Percentiles rank a stretch among this genome's conserved stretches.
Conservation (phyloP, 2,329 filamentous ascomycete species). For the Colletotrichum siamense region DNA sequence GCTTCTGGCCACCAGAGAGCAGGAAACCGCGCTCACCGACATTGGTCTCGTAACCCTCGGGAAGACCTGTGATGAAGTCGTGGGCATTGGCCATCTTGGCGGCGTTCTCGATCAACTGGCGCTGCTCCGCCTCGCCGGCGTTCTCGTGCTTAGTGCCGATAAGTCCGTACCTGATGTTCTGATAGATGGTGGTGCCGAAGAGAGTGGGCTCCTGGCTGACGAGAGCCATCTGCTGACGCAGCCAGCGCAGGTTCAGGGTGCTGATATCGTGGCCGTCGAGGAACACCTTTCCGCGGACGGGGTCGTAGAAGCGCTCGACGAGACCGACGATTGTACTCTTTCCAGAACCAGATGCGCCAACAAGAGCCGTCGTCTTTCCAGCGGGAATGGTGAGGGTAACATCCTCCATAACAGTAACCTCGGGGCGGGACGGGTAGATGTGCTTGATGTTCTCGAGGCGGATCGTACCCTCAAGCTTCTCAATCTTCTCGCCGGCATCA, state of each 20-base stretch:
- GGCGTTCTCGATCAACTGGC: constrained; percentile 76
- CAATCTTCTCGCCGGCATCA: constrained; percentile 74
- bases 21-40: constrained; percentile 96
- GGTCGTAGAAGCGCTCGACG: constrained; percentile 93
- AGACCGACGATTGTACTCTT: constrained; percentile 95
- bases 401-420: constrained; percentile 86
- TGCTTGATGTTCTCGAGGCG: constrained; percentile 85
- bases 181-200: constrained; percentile 86
- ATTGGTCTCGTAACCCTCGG: constrained; percentile 90
- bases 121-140: constrained; percentile 70
- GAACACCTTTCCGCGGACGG: constrained; percentile 78
- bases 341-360: constrained; percentile 92
- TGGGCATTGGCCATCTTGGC: constrained; percentile 93
- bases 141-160: constrained; percentile 82
- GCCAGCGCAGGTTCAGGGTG: constrained; percentile 85
- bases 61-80: constrained; percentile 82
- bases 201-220: constrained; percentile 94
- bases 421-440: constrained; percentile 92
- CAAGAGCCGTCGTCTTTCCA: constrained; percentile 90
- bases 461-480: constrained; percentile 77
- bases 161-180: constrained; percentile 89
- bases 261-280: constrained; percentile 85
- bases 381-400: constrained; percentile 82
- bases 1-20: constrained; percentile 93
- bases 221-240: constrained; percentile 89